Conservation (phyloP, 129 eudicot genomes). For the Ambrosia trifida region DNA sequence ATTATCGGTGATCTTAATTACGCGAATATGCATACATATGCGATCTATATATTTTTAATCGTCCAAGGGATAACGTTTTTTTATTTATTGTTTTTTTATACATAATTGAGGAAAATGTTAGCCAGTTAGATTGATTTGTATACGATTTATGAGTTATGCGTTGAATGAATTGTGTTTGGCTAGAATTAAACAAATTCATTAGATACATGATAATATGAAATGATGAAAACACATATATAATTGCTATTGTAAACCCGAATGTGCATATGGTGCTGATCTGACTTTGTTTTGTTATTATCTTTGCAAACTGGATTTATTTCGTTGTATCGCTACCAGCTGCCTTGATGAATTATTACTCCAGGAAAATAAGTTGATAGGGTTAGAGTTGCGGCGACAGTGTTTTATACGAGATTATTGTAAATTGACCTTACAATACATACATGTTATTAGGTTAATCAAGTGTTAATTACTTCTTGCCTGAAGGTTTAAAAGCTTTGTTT, state of each 20-base stretch:
- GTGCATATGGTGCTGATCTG: background rate
- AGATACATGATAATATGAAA: background rate
- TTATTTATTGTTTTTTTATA: background rate
- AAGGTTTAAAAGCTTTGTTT: slow-evolving; percentile 26
- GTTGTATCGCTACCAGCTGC: too few relatives aligned
- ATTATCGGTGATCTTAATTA: background rate
- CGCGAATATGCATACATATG: slow-evolving; percentile 8
- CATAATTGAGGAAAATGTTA: slow-evolving; percentile 12
- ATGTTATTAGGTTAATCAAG: slow-evolving; percentile 12
- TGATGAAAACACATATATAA: background rate
- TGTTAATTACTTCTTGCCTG: slow-evolving; percentile 11
- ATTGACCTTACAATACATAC: background rate
- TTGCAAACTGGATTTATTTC: background rate
- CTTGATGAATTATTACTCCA: background rate
- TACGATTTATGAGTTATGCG: background rate
- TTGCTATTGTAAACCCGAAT: background rate
- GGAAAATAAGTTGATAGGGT: background rate
- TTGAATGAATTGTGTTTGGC: slow-evolving; percentile 1
- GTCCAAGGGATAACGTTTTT: background rate
- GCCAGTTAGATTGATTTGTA: slow-evolving; percentile 4
- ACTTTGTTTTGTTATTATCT: slow-evolving; percentile 18
- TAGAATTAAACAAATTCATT: slow-evolving; percentile 17
- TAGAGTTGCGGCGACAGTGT: background rate
- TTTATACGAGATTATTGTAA: background rate
- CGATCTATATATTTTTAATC: slow-evolving; percentile 26